A percentile compares a stretch with the other conserved stretches of the same genome.
phyloP scores from a whole-genome alignment of 495 filamentous ascomycete genomes.

The Bryoglossum gracile region DNA sequence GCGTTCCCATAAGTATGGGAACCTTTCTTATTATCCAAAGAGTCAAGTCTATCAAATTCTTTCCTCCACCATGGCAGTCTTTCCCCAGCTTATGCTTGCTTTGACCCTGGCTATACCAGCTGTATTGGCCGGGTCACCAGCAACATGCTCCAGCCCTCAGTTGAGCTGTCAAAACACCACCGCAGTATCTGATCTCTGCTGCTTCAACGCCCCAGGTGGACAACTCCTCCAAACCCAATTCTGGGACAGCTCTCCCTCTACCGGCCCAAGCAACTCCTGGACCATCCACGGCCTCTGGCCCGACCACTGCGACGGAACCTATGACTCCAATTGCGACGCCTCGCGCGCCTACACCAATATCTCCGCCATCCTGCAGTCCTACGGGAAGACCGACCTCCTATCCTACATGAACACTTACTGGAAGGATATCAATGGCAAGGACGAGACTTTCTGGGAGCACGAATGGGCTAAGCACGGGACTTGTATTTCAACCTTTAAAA shows the following conservation, averaged over 20 bases:
- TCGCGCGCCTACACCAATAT: slow-evolving; percentile 58
- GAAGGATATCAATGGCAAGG: slow-evolving; percentile 21
- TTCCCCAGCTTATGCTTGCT: not conserved
- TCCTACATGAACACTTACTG: slow-evolving; percentile 59
- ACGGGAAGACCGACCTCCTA: slow-evolving; percentile 50
- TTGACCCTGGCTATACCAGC: slow-evolving; percentile 6
- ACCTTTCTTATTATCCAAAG: not conserved
- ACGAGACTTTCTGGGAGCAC: slow-evolving; percentile 61
- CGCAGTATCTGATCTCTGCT: slow-evolving; percentile 11
- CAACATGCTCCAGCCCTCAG: slow-evolving; percentile 17
- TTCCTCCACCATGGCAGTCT: not conserved
- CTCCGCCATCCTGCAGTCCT: slow-evolving; percentile 48
- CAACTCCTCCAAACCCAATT: slow-evolving; percentile 67
- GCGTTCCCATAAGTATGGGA: not conserved
- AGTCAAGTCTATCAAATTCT: not conserved
- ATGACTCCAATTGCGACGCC: slow-evolving; percentile 56
- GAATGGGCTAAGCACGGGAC: slow-evolving; percentile 72
- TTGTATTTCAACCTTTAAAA: slow-evolving; percentile 50
- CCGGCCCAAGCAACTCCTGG: slow-evolving; percentile 63
- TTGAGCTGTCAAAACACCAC: slow-evolving; percentile 19
- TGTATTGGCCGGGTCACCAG: slow-evolving; percentile 7
- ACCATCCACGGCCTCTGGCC: slow-evolving; percentile 53
- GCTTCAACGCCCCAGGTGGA: slow-evolving; percentile 55
- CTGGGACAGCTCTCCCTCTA: slow-evolving; percentile 51
- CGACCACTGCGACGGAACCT: slow-evolving; percentile 66